These are phyloP conservation scores for Aristolochia californica DNA, from an alignment of 164 flowering plant genomes.

Conservation along the genomic window DNA sequence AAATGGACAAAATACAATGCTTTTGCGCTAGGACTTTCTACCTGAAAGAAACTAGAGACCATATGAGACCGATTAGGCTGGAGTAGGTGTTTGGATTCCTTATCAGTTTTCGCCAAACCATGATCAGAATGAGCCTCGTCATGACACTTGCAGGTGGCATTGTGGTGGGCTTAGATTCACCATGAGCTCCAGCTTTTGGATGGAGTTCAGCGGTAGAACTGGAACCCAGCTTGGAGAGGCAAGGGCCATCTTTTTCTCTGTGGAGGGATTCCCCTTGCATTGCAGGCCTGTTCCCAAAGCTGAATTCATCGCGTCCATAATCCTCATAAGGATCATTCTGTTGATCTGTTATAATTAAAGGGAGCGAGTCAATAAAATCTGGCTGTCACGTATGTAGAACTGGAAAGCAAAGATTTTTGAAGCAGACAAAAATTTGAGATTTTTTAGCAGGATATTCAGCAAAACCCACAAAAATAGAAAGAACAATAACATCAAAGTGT, in stretches of 20 bases:
- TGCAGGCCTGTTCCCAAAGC: conserved; percentile 48
- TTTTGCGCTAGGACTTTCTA: conserved; percentile 5
- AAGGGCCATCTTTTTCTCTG: conserved; percentile 34
- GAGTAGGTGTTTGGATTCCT: conserved; percentile 95
- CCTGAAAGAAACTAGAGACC: conserved; percentile 93
- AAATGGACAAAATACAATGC: background rate
- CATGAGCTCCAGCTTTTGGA: conserved; percentile 32
- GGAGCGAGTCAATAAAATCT: background rate
- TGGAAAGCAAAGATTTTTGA: no score
- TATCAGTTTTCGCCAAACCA: conserved; percentile 95
- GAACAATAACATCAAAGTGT: no score
- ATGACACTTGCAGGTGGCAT: conserved; percentile 97
- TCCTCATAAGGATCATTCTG: conserved; percentile 26
- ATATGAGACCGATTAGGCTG: conserved; percentile 75
- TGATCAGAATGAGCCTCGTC: conserved; percentile 86
- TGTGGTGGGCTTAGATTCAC: conserved; percentile 26
- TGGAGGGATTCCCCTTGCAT: conserved; percentile 23
- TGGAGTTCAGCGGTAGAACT: conserved; percentile 72
- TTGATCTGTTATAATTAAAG: background rate
- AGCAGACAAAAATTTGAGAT: no score
- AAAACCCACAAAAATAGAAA: no score
- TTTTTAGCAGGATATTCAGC: no score
- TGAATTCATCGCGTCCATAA: conserved; percentile 62
- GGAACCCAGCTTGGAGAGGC: conserved; percentile 52
- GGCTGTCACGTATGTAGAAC: background rate